These are phyloP conservation scores for Gleditsia sinensis DNA, from an alignment of 306 rosid genomes.

Conservation along the genomic window DNA sequence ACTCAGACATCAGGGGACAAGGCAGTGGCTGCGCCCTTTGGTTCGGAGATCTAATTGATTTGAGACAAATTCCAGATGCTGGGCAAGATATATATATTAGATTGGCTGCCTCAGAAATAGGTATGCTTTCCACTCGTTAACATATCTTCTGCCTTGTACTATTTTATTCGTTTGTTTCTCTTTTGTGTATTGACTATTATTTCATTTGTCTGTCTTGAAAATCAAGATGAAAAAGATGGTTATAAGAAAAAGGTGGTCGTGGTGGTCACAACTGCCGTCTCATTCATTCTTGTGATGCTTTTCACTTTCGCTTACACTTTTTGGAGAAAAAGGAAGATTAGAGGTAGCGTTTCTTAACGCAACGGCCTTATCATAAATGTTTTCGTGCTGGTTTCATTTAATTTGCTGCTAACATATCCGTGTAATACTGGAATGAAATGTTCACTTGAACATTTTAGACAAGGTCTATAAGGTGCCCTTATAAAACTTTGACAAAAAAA, in stretches of 20 bases:
- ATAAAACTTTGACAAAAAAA: too few relatives aligned
- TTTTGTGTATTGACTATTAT: not conserved
- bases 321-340: not conserved
- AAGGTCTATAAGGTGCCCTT: too few relatives aligned
- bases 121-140: too few relatives aligned
- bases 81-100: slow-evolving; percentile 55
- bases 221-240: not conserved
- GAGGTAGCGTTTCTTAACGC: not conserved
- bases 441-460: too few relatives aligned
- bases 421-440: too few relatives aligned
- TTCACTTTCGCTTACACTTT: not conserved
- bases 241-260: not conserved
- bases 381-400: too few relatives aligned
- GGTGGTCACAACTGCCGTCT: not conserved
- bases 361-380: too few relatives aligned
- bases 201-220: not conserved
- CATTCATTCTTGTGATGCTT: not conserved
- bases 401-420: too few relatives aligned
- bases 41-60: slow-evolving; percentile 55
- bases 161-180: too few relatives aligned
- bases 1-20: slow-evolving; percentile 42
- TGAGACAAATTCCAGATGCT: slow-evolving; percentile 30
- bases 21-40: slow-evolving; percentile 63
- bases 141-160: too few relatives aligned
- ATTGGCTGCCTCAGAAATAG: slow-evolving; percentile 35